Evolutionary conservation across 345 rosid species (phyloP).

Genomic region (Populus pruinosa): DNA sequence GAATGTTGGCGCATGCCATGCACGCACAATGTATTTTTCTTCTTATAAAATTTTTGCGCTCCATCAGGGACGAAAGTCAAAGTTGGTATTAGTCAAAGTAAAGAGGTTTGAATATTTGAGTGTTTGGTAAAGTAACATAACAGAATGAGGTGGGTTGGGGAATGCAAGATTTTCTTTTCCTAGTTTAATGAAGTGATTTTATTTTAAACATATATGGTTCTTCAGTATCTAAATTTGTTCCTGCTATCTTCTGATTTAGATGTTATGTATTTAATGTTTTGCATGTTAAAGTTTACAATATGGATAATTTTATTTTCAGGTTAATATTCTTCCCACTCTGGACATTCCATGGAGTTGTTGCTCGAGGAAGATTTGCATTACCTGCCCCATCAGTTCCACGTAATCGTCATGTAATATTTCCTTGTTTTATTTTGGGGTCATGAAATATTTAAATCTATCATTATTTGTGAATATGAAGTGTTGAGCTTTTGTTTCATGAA

Average conservation of each 20-base stretch:
- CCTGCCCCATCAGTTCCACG: slow-evolving; percentile 95
- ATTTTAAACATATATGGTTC: neutral
- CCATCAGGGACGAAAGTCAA: too few relatives aligned
- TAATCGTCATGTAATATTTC: slow-evolving; percentile 69
- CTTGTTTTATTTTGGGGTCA: neutral
- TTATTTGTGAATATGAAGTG: neutral
- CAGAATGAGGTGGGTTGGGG: neutral
- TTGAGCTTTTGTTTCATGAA: slow-evolving; percentile 30
- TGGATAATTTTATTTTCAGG: slow-evolving; percentile 45
- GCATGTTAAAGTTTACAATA: neutral
- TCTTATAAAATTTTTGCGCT: too few relatives aligned
- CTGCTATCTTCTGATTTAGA: neutral
- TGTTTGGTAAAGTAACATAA: neutral
- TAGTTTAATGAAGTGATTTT: neutral
- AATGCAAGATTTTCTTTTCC: neutral
- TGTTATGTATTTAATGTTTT: neutral
- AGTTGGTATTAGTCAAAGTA: neutral
- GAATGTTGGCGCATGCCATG: too few relatives aligned
- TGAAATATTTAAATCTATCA: neutral
- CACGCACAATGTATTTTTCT: too few relatives aligned
- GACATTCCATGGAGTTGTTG: slow-evolving; percentile 89
- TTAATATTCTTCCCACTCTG: slow-evolving; percentile 75
- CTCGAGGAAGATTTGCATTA: slow-evolving; percentile 92
- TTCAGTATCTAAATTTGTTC: neutral
- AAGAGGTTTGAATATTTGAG: neutral